Evolutionary conservation across 1,284 basidiomycete genomes (phyloP).

Genomic region (Schizopora paradoxa): DNA sequence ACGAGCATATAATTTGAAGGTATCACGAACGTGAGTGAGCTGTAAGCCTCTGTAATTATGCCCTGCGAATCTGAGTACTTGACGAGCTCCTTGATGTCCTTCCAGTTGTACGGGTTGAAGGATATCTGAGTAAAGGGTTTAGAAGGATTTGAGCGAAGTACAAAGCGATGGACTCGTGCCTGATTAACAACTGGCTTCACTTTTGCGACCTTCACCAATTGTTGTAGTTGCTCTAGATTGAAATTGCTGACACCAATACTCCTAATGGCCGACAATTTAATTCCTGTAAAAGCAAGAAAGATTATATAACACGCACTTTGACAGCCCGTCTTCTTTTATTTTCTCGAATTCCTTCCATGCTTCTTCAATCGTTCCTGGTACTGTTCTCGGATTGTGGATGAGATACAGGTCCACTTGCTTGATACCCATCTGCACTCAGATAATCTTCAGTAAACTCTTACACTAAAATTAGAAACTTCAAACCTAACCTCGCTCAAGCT

Average conservation of each 20-base stretch:
- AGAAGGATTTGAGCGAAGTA: background rate
- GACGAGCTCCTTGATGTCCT: slow-evolving; percentile 46
- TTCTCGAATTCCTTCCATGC: slow-evolving; percentile 67
- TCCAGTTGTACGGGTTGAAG: slow-evolving; percentile 71
- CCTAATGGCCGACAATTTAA: slow-evolving; percentile 32
- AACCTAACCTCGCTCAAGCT: slow-evolving; percentile 35
- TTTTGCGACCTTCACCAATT: slow-evolving; percentile 49
- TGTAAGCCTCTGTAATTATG: slow-evolving; percentile 71
- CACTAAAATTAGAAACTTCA: background rate
- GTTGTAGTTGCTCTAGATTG: slow-evolving; percentile 50
- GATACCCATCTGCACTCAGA: slow-evolving; percentile 47
- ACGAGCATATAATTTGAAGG: background rate
- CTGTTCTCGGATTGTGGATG: slow-evolving; percentile 49
- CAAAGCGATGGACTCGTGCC: slow-evolving; percentile 29
- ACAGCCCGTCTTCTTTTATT: slow-evolving; percentile 53
- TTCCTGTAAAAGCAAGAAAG: slow-evolving; percentile 9
- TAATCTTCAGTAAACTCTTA: background rate
- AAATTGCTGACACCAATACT: slow-evolving; percentile 84
- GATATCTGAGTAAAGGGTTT: slow-evolving; percentile 36
- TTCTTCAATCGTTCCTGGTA: slow-evolving; percentile 42
- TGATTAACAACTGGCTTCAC: slow-evolving; percentile 75
- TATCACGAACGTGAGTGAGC: slow-evolving; percentile 49
- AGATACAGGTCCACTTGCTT: slow-evolving; percentile 71
- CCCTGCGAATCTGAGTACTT: slow-evolving; percentile 53
- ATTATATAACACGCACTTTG: slow-evolving; percentile 38